Conservation (phyloP, 1,284 basidiomycete species). For the Phenoliferia sp. region DNA sequence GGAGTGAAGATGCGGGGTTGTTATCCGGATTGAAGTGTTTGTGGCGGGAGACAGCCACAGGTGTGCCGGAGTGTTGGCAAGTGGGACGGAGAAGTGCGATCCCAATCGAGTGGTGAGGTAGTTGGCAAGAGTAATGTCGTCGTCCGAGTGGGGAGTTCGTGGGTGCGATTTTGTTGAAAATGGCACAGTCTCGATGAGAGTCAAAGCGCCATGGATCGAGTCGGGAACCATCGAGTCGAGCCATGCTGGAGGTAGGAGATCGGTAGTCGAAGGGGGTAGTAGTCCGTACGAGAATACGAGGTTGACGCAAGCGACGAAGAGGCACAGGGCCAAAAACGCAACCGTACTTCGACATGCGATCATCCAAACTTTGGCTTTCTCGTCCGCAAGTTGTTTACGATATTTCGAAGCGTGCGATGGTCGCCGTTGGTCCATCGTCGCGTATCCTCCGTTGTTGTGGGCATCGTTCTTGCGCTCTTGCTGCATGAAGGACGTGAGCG, state of each 20-base stretch:
- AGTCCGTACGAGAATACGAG: background rate
- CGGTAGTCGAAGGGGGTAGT: background rate
- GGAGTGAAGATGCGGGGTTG: conserved; percentile 5
- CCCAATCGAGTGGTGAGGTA: conserved; percentile 24
- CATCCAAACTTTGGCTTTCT: conserved; percentile 1
- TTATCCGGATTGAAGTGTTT: conserved; percentile 2
- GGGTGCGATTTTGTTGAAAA: conserved; percentile 15
- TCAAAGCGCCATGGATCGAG: background rate
- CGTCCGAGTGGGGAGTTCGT: background rate
- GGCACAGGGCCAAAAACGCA: background rate
- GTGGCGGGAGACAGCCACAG: conserved; percentile 22
- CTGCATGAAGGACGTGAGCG: conserved; percentile 17
- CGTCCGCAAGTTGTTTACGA: background rate
- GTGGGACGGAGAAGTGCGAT: conserved; percentile 18
- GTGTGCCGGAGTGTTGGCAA: conserved; percentile 6
- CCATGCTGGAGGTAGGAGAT: background rate
- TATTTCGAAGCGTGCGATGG: background rate
- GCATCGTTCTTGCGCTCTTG: background rate
- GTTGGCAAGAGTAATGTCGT: conserved; percentile 2
- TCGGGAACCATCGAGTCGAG: background rate
- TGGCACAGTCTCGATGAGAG: conserved; percentile 15
- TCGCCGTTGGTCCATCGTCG: background rate
- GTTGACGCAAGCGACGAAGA: background rate
- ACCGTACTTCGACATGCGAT: background rate
- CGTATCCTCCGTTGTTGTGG: background rate